These are phyloP conservation scores for Yarrowia sp. DNA, from an alignment of 805 yeast genomes.

Conservation along the genomic window DNA sequence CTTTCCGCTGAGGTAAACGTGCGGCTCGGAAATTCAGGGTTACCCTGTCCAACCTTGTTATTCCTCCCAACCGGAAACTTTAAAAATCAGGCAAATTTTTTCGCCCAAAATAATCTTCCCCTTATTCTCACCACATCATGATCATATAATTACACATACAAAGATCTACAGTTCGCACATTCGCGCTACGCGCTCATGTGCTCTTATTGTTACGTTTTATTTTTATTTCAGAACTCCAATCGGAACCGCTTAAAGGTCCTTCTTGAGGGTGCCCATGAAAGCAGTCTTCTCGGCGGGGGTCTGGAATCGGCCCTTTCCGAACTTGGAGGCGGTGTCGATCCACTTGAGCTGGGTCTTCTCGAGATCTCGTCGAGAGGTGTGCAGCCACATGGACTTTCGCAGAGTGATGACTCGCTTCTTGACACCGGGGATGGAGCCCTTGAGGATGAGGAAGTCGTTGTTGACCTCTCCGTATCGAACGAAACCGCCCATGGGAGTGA, in stretches of 20 bases:
- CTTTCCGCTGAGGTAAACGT: too few relatives aligned
- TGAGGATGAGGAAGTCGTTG: constrained; percentile 95
- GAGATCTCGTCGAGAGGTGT: constrained; percentile 95
- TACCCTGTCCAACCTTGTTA: too few relatives aligned
- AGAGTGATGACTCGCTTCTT: constrained; percentile 99
- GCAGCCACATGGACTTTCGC: constrained; percentile 97
- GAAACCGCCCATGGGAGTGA: constrained; percentile 99
- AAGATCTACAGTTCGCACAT: too few relatives aligned
- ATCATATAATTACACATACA: background rate
- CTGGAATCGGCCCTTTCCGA: constrained; percentile 99
- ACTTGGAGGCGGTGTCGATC: constrained; percentile 99
- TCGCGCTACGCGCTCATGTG: too few relatives aligned
- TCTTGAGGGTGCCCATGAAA: constrained; percentile 99
- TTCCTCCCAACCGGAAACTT: too few relatives aligned
- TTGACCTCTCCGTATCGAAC: constrained; percentile 98
- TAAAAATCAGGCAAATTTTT: too few relatives aligned
- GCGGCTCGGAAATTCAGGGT: too few relatives aligned
- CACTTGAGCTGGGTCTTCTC: constrained; percentile 97
- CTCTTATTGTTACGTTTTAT: background rate
- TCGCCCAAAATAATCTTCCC: background rate
- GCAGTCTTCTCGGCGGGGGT: constrained; percentile 99
- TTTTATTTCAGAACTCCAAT: background rate
- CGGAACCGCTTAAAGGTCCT: constrained; percentile 56
- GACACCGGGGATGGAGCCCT: constrained; percentile 99
- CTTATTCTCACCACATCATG: background rate